phyloP scores from a whole-genome alignment of 495 filamentous ascomycete species.

The Daldinia bambusicola region DNA sequence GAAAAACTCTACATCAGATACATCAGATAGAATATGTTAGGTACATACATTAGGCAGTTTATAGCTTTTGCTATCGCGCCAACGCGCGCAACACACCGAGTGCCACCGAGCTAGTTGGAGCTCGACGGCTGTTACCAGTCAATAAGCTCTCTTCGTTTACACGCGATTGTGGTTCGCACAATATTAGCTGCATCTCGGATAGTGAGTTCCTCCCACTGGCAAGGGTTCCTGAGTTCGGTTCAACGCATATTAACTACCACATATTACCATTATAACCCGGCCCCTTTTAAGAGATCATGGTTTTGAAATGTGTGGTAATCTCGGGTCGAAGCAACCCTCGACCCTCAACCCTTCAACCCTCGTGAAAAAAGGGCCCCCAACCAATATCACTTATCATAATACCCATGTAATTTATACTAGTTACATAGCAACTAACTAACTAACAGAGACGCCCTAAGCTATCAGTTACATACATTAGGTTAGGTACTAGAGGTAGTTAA shows the following conservation, averaged over 20 bases:
- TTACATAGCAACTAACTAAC: slow-evolving; percentile 1
- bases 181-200: slow-evolving; percentile 45
- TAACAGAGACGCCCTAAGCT: slow-evolving; percentile 27
- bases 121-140: slow-evolving; percentile 25
- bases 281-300: slow-evolving; percentile 48
- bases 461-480: slow-evolving; percentile 11
- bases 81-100: slow-evolving; percentile 44
- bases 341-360: slow-evolving; percentile 16
- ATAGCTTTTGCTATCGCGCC: slow-evolving; percentile 14
- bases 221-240: slow-evolving; percentile 46
- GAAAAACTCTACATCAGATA: too few relatives aligned
- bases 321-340: slow-evolving; percentile 51
- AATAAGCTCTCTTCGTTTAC: slow-evolving; percentile 30
- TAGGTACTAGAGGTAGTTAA: slow-evolving; percentile 14
- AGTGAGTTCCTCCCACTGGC: slow-evolving; percentile 32
- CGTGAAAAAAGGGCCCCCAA: slow-evolving; percentile 38
- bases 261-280: slow-evolving; percentile 56
- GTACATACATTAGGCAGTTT: background rate
- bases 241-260: slow-evolving; percentile 56
- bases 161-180: slow-evolving; percentile 38
- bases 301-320: slow-evolving; percentile 48
- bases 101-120: slow-evolving; percentile 39
- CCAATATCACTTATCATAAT: slow-evolving; percentile 33
- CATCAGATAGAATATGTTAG: too few relatives aligned
- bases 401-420: background rate